Conservation (phyloP, 2,329 filamentous ascomycete species). For the Pseudogymnoascus sp. region DNA sequence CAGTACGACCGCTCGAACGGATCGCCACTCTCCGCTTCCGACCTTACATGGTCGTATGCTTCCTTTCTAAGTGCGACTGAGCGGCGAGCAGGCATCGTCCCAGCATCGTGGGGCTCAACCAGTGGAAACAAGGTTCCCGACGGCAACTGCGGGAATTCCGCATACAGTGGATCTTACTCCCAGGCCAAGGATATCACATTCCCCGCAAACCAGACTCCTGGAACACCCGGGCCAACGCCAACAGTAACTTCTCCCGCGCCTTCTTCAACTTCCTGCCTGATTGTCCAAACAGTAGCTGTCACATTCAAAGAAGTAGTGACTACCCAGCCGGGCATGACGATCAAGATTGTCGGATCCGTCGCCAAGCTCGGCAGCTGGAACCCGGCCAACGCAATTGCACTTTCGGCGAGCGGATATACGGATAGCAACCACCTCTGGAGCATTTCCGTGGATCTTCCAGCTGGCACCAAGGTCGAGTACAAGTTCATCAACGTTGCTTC, state of each 20-base stretch:
- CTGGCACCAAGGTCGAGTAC: slow-evolving; percentile 51
- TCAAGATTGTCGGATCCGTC: slow-evolving; percentile 55
- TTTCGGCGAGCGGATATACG: slow-evolving; percentile 53
- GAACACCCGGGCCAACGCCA: not conserved
- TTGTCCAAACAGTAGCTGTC: slow-evolving; percentile 42
- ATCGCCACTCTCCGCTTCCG: slow-evolving; percentile 50
- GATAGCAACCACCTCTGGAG: slow-evolving; percentile 51
- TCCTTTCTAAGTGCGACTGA: slow-evolving; percentile 56
- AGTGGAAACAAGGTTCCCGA: slow-evolving; percentile 40
- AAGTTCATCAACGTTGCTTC: slow-evolving; percentile 55
- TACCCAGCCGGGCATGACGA: slow-evolving; percentile 51
- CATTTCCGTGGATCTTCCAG: slow-evolving; percentile 42
- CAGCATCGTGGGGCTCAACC: slow-evolving; percentile 46
- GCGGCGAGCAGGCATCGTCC: slow-evolving; percentile 46
- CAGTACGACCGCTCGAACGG: slow-evolving; percentile 51
- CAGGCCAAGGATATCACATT: slow-evolving; percentile 36
- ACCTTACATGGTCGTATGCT: slow-evolving; percentile 68
- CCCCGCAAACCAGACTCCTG: slow-evolving; percentile 30
- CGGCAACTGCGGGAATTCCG: slow-evolving; percentile 38
- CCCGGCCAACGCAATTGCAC: slow-evolving; percentile 40
- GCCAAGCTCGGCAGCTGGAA: slow-evolving; percentile 54
- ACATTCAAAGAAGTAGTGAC: slow-evolving; percentile 50
- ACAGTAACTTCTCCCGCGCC: slow-evolving; percentile 20
- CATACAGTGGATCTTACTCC: slow-evolving; percentile 44
- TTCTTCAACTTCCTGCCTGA: slow-evolving; percentile 31